These are phyloP conservation scores for Lactarius quietus DNA, from an alignment of 768 basidiomycete species.

Conservation along the genomic window DNA sequence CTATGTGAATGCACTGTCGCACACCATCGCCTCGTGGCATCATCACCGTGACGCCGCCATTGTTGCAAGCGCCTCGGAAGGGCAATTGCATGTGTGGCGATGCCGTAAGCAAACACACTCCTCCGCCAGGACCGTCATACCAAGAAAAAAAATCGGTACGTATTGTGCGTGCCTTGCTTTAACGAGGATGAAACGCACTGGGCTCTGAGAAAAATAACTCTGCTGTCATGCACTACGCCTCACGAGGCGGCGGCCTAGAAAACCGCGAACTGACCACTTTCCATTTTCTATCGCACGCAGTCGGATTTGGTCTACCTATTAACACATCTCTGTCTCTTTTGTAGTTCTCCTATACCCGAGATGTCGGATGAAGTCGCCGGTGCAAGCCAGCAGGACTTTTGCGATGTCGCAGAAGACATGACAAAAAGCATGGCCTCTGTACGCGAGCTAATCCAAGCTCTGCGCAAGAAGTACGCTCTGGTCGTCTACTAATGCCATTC, in stretches of 20 bases:
- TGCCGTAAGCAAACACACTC: not conserved
- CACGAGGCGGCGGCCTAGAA: conserved; percentile 57
- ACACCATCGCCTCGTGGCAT: conserved; percentile 15
- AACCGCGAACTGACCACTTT: conserved; percentile 53
- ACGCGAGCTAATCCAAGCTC: conserved; percentile 49
- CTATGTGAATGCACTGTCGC: not conserved
- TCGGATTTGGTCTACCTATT: not conserved
- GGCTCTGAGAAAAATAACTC: conserved; percentile 45
- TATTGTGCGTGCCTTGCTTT: too few species aligned
- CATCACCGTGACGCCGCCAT: not conserved
- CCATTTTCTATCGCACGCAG: not conserved
- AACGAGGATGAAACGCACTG: conserved; percentile 55
- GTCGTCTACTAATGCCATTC: not conserved
- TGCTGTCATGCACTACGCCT: conserved; percentile 55
- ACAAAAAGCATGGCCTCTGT: conserved; percentile 57
- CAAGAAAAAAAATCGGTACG: conserved; percentile 9
- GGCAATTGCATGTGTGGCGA: not conserved
- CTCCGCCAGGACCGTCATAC: too few species aligned
- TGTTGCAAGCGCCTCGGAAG: not conserved
- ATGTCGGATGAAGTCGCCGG: conserved; percentile 18
- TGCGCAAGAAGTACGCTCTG: conserved; percentile 51
- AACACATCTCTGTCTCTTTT: too few species aligned
- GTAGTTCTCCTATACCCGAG: not conserved
- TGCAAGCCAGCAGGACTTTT: conserved; percentile 28
- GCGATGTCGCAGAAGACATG: conserved; percentile 50